Evolutionary conservation across 768 basidiomycete genomes (phyloP).

Genomic region (Strobilomyces echinocephalus): DNA sequence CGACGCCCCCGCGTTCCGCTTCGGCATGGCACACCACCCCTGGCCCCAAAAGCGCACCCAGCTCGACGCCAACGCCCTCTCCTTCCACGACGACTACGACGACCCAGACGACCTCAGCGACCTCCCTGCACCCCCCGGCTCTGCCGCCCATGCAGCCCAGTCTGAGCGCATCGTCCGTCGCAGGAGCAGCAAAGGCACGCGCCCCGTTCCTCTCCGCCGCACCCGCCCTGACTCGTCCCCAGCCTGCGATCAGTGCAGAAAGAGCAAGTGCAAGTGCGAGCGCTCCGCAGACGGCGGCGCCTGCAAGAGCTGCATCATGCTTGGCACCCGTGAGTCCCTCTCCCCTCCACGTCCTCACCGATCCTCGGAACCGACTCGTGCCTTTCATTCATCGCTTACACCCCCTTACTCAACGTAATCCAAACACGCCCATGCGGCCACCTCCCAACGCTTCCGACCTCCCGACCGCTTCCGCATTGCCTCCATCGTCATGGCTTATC

Average conservation of each 20-base stretch:
- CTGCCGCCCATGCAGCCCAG: slow-evolving; percentile 17
- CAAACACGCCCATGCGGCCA: not conserved
- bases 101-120: slow-evolving; percentile 53
- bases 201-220: slow-evolving; percentile 9
- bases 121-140: slow-evolving; percentile 29
- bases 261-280: slow-evolving; percentile 89
- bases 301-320: slow-evolving; percentile 73
- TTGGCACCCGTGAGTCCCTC: slow-evolving; percentile 56
- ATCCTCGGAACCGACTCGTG: slow-evolving; percentile 10
- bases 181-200: slow-evolving; percentile 69
- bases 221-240: not conserved
- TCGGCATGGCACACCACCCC: slow-evolving; percentile 24
- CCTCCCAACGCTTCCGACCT: not conserved
- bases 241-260: slow-evolving; percentile 89
- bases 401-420: slow-evolving; percentile 16
- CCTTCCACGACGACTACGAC: slow-evolving; percentile 62
- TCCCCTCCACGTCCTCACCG: slow-evolving; percentile 5
- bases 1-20: slow-evolving; percentile 19
- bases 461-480: slow-evolving; percentile 5
- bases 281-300: slow-evolving; percentile 53
- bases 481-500: slow-evolving; percentile 13
- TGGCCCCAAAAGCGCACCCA: slow-evolving; percentile 23
- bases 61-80: slow-evolving; percentile 31
- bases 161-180: slow-evolving; percentile 56
- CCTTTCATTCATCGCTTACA: slow-evolving; percentile 1